Percentiles rank a stretch among this genome's conserved stretches.
These are phyloP conservation scores for Clitocybe nebularis DNA, from an alignment of 1,284 basidiomycete species.

Conservation along the genomic window DNA sequence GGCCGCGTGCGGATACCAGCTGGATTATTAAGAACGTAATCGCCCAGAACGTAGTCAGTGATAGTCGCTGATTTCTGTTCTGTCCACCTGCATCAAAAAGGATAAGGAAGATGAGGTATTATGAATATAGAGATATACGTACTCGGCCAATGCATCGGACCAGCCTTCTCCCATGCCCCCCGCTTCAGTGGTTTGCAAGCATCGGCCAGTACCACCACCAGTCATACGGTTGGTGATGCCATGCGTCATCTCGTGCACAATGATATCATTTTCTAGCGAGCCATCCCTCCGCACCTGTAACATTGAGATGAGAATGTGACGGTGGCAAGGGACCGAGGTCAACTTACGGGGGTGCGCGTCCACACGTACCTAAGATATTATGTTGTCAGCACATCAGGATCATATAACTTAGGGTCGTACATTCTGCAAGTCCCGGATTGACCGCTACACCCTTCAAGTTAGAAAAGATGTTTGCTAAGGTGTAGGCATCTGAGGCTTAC, in stretches of 20 bases:
- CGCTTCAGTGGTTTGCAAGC: slow-evolving; percentile 39
- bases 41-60: slow-evolving; percentile 34
- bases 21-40: slow-evolving; percentile 29
- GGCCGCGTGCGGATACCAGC: slow-evolving; percentile 27
- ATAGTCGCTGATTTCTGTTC: slow-evolving; percentile 30
- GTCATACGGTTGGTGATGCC: slow-evolving; percentile 45
- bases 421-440: slow-evolving; percentile 34
- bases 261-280: slow-evolving; percentile 40
- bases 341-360: background rate
- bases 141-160: slow-evolving; percentile 44
- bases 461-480: background rate
- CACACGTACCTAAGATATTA: background rate
- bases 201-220: slow-evolving; percentile 40
- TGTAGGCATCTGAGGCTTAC: slow-evolving; percentile 19
- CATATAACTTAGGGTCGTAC: slow-evolving; percentile 4
- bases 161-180: slow-evolving; percentile 46
- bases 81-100: slow-evolving; percentile 27
- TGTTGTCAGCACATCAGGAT: background rate
- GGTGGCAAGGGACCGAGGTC: background rate
- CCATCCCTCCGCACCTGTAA: slow-evolving; percentile 27
- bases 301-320: background rate
- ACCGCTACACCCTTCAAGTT: slow-evolving; percentile 22
- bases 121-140: slow-evolving; percentile 12
- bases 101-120: background rate
- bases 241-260: slow-evolving; percentile 40